Conservation (phyloP, 2,329 filamentous ascomycete genomes). For the Exophiala spinifera region DNA sequence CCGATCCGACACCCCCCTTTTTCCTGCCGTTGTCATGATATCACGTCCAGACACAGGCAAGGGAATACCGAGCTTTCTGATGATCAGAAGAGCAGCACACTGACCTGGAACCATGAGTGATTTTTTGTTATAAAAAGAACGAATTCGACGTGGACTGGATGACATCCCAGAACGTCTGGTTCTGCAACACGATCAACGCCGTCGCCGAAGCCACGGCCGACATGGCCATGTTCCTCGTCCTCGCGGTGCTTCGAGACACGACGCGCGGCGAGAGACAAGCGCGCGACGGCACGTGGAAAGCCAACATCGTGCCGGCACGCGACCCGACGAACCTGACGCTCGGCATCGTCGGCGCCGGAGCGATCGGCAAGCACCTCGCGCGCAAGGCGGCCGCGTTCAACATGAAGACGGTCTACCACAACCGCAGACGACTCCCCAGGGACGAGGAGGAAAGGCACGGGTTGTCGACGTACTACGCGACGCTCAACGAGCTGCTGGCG, state of each 20-base stretch:
- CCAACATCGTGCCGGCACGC: constrained; percentile 34
- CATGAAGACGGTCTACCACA: constrained; percentile 73
- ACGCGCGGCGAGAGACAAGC: constrained; percentile 38
- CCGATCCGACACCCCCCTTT: no score
- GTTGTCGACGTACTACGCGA: constrained; percentile 4
- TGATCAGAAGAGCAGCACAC: constrained; percentile 32
- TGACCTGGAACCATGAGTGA: no score
- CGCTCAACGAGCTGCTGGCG: constrained; percentile 34
- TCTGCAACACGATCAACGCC: constrained; percentile 55
- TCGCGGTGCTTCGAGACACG: constrained; percentile 48
- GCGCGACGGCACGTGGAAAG: constrained; percentile 40
- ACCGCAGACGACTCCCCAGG: constrained; percentile 59
- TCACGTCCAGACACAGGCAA: no score
- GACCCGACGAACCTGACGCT: constrained; percentile 46
- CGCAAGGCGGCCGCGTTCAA: constrained; percentile 69
- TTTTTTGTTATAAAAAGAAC: no score
- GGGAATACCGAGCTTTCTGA: no score
- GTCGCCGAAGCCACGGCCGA: constrained; percentile 53
- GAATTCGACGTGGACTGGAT: constrained; percentile 72
- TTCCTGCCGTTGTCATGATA: no score
- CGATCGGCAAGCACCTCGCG: constrained; percentile 38
- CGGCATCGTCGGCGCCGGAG: constrained; percentile 50
- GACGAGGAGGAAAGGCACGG: constrained; percentile 46
- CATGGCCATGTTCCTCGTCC: constrained; percentile 48
- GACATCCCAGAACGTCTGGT: constrained; percentile 45